Base-by-base conservation (phyloP, 176 grass and related monocot genomes). In the Rhynchospora breviuscula region DNA sequence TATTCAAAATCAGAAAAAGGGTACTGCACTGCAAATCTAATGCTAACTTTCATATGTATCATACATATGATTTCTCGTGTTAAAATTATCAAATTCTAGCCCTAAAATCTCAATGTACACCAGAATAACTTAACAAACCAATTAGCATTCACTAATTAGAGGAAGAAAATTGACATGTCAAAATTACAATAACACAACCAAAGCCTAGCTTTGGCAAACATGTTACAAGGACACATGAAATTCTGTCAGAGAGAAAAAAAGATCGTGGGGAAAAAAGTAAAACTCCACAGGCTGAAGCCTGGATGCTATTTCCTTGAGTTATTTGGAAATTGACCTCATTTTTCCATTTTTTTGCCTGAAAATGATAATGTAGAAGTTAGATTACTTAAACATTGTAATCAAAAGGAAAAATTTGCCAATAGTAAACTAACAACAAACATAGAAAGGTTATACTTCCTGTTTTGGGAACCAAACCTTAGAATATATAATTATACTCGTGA, bases 331-430 rank as follows among this genome's bases (percentile, higher is more conserved):
- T 21, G 88, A 91, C 73, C 91, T 90, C 80, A 86, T 58, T 84
- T 89, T 98, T 10, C 93, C 88, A 11, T 90, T 78, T 60, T 6
- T 94, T 86, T 93, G 88, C 96, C 88, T 90, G 88, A 60, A 84
- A 75, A 23, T 52, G 5, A 54, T 17, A 46, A 56, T 77, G 5
- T 23, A 26, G 12, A 77, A 56, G 73, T 77, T 22, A 54, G 49
- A 77, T 77, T 17, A 25, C 6, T 77, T 77, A 7, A 23, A 77
- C 73, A 56, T 75, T 19, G 45, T 47, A 18, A 71, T 48, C 5
- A 18, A 40, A 71, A 59, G 10, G 44, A 40, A 71, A 59, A 56
- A 25, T 29, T 29, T 44, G 22, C 5, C 33, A 77, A 56, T 9
- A 29, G 11, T 62, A 61, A 40, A 22, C 8, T 44, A 80, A 59